Base-by-base conservation (phyloP, 2,329 filamentous ascomycete genomes). In the Chaetomium sp. region DNA sequence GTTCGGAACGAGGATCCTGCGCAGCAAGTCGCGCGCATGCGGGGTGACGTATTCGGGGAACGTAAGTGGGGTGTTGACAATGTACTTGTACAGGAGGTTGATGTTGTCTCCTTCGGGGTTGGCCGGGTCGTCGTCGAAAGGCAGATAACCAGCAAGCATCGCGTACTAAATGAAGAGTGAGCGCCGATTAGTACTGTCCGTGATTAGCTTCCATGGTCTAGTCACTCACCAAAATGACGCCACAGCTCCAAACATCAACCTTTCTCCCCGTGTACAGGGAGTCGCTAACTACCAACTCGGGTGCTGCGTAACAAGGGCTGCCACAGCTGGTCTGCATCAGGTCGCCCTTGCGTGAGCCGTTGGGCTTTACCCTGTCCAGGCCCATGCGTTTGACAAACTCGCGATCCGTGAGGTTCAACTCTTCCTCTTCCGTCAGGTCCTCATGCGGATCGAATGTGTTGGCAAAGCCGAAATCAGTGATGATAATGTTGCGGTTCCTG, bases 81-180 rank as follows among this genome's bases (percentile, higher is more conserved):
- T 99, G 74, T 99, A 99, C 75, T 97, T 97, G 80, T 99, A 99
- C 34, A 99, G 79, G 9, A 99, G 80, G 70, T 99, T 99, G 76
- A 99, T 99, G 70, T 99, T 99, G 71, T 99, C 94, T 63, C 94
- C 94, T 72, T 99, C 94, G 2, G 94, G 94, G 68, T 99, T 99
- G 46, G 91, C 94, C 61, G 94, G 94, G 67, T 99, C 94, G 69
- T 99, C 94, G 66, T 99, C 94, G 67, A 99, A 99, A 3, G 94
- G 94, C 10, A 99, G 79, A 71, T 99, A 99, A 44, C 94, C 94
- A 41, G 94, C 94, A 65, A 99, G 79, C 94, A 99, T 99, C 56
- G 94, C 94, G 71, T 99, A 99, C 91, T 97, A 67, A n/a, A 67
- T 47, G 40, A 11, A 10, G 10, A 14, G 32, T 44, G 11, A 35